Evolutionary conservation across 805 yeast genomes (phyloP).

Genomic region (Yarrowia divulgata): DNA sequence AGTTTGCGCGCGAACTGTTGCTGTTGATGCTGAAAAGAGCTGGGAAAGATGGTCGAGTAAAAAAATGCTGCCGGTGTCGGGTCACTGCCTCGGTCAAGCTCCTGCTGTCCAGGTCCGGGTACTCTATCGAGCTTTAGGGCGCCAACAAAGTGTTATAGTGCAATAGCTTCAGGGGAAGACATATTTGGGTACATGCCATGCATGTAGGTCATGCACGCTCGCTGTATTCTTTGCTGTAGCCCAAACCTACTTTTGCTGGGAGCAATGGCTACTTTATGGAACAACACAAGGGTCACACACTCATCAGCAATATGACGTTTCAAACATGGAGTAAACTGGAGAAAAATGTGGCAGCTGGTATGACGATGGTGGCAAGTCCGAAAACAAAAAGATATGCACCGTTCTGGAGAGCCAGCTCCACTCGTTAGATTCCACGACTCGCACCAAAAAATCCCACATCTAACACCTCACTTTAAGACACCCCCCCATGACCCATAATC

Average conservation of each 20-base stretch:
- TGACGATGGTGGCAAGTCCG: too few relatives aligned
- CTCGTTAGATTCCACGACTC: too few relatives aligned
- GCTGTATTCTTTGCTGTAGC: slow-evolving; percentile 18
- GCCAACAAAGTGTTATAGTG: neutral
- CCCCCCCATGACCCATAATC: too few relatives aligned
- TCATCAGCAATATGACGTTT: neutral
- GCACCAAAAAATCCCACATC: too few relatives aligned
- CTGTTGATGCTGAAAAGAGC: neutral
- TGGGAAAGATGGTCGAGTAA: neutral
- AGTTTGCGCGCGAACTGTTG: neutral
- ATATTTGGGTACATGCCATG: neutral
- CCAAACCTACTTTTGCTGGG: slow-evolving; percentile 5
- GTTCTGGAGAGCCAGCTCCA: too few relatives aligned
- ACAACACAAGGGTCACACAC: neutral
- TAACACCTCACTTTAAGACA: too few relatives aligned
- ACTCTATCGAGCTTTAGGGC: slow-evolving; percentile 3
- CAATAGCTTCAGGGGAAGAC: slow-evolving; percentile 32
- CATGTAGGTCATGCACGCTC: slow-evolving; percentile 22
- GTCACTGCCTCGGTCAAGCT: too few relatives aligned
- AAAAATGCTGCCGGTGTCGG: too few relatives aligned
- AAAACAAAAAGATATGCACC: too few relatives aligned
- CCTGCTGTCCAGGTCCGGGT: too few relatives aligned
- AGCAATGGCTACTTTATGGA: neutral
- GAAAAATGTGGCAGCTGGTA: too few relatives aligned
- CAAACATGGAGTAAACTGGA: too few relatives aligned